These are phyloP conservation scores for Plectosphaerella cucumerina DNA, from an alignment of 2,329 filamentous ascomycete species.

Conservation along the genomic window DNA sequence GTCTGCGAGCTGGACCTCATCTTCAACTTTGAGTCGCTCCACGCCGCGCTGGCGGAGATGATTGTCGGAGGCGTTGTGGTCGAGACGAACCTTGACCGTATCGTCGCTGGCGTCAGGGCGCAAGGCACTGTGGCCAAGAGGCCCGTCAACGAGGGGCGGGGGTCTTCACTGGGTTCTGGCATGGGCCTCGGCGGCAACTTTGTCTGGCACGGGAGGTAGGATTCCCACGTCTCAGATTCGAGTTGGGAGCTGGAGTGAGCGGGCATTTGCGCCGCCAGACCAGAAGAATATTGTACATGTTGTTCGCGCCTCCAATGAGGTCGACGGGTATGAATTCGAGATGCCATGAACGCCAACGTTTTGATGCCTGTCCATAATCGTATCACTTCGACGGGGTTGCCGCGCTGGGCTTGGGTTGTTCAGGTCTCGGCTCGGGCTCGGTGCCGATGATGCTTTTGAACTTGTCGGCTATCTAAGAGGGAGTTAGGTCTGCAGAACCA, in stretches of 20 bases:
- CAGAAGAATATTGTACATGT: neutral
- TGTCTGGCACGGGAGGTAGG: conserved; percentile 44
- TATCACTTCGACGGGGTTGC: conserved; percentile 4
- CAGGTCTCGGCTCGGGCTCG: conserved; percentile 32
- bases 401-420: neutral
- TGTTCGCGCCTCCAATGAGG: neutral
- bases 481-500: neutral
- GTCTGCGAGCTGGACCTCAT: conserved; percentile 98
- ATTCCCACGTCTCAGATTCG: neutral
- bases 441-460: conserved; percentile 35
- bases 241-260: neutral
- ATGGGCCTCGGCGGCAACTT: conserved; percentile 55
- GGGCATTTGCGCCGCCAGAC: neutral
- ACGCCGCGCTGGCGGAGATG: conserved; percentile 89
- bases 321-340: neutral
- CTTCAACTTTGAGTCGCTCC: conserved; percentile 97
- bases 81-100: conserved; percentile 84
- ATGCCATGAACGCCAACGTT: conserved; percentile 2
- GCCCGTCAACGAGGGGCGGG: conserved; percentile 66
- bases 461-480: conserved; percentile 27
- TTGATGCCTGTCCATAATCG: conserved; percentile 15
- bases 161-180: conserved; percentile 41
- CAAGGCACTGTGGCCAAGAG: conserved; percentile 76
- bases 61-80: conserved; percentile 92
- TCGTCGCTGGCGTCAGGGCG: conserved; percentile 76